phyloP scores from a whole-genome alignment of 208 protist genomes.

The Crithidia fasciculata region DNA sequence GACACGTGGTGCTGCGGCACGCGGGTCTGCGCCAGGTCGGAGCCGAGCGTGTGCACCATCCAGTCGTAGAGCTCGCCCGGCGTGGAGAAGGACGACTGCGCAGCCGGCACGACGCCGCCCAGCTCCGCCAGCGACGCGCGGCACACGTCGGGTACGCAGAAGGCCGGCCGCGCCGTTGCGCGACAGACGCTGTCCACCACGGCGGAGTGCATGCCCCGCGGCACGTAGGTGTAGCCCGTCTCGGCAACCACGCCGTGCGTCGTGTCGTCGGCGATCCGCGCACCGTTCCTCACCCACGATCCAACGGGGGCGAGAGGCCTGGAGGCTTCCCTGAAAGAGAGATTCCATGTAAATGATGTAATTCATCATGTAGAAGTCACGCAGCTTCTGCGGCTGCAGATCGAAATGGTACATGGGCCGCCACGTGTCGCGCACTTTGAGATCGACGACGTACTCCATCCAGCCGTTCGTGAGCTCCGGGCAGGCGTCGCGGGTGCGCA shows the following conservation, averaged over 20 bases:
- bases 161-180: not conserved
- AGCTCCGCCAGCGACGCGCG: not conserved
- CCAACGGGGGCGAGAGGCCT: conserved; percentile 5
- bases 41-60: not conserved
- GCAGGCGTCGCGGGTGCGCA: conserved; percentile 25
- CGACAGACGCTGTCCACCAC: not conserved
- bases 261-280: not conserved
- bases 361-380: conserved; percentile 17
- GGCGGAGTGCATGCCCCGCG: conserved; percentile 4
- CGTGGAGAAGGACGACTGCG: not conserved
- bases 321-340: not conserved
- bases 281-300: not conserved
- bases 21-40: conserved; percentile 13
- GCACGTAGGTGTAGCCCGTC: conserved; percentile 7
- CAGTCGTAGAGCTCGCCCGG: conserved; percentile 23
- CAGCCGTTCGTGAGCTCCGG: conserved; percentile 5
- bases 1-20: conserved; percentile 15
- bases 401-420: conserved; percentile 24
- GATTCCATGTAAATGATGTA: not conserved
- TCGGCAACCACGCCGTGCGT: not conserved
- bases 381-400: conserved; percentile 11
- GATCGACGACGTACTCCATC: conserved; percentile 9
- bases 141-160: not conserved
- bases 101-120: conserved; percentile 4
- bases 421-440: conserved; percentile 2